Percentiles rank a stretch among this genome's conserved stretches.
Conservation (phyloP, 1,284 basidiomycete genomes). For the Malassezia nana region DNA sequence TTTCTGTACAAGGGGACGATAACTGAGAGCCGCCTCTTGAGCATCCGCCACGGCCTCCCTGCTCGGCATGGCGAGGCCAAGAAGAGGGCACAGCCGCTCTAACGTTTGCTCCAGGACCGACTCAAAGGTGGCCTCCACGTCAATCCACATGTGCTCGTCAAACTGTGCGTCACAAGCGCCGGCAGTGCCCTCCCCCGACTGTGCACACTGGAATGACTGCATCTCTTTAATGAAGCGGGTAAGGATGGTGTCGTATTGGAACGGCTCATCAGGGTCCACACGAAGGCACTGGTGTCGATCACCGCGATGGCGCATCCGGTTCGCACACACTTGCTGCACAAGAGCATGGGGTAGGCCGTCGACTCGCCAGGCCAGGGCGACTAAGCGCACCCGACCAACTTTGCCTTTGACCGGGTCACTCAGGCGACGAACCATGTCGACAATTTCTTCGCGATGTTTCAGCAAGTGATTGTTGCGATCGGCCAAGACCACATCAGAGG, state of each 20-base stretch:
- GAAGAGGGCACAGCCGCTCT: constrained; percentile 7
- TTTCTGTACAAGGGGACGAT: constrained; percentile 8
- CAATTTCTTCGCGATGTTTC: constrained; percentile 40
- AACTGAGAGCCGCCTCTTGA: constrained; percentile 4
- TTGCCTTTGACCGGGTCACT: constrained; percentile 16
- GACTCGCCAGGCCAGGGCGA: constrained; percentile 33
- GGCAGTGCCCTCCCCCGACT: constrained; percentile 36
- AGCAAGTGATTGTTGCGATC: constrained; percentile 46
- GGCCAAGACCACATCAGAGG: constrained; percentile 30
- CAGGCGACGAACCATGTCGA: constrained; percentile 19
- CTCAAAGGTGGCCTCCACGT: constrained; percentile 52
- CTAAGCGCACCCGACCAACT: constrained; percentile 22
- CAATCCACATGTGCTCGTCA: constrained; percentile 61
- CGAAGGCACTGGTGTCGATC: constrained; percentile 41
- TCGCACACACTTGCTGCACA: constrained; percentile 28
- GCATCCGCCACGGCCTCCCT: constrained; percentile 15
- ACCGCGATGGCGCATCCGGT: constrained; percentile 29
- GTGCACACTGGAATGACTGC: constrained; percentile 56
- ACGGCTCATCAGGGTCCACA: constrained; percentile 17
- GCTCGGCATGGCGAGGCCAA: constrained; percentile 18
- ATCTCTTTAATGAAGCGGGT: constrained; percentile 60
- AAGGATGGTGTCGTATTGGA: constrained; percentile 63
- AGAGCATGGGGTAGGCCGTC: constrained; percentile 28
- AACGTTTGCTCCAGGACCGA: constrained; percentile 20
- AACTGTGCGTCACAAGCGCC: constrained; percentile 53